Base-by-base conservation (phyloP, 1,284 basidiomycete genomes). In the Cerioporus squamosus region DNA sequence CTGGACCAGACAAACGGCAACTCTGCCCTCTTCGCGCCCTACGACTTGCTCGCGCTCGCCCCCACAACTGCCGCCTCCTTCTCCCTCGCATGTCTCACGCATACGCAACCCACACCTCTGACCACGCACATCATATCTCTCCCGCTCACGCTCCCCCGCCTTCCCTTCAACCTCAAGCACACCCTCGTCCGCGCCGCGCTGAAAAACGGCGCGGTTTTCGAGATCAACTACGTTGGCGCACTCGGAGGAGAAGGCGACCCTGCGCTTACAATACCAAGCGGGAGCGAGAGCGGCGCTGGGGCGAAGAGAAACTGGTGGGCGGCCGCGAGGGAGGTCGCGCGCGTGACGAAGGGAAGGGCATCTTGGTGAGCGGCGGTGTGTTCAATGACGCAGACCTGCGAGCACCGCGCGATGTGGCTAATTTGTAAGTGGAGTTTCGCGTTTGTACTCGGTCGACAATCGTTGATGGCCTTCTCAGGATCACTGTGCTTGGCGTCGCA, bases 281-380 rank as follows among this genome's bases (percentile, higher is more conserved):
- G 76, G 1, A 81, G 80, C 4, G 82, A 85, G 53, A 80, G 77
- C 29, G 84, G 83, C 0, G 70, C 79, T 2, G 74, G 72, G 8
- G 81, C 82, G 17, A 89, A 91, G 71, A 74, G 89, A 47, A 91
- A 93, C 59, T 94, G 91, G 92, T 94, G 92, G 89, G 87, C 88
- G 0, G 80, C 84, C 0, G 84, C 90, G 17, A 77, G 87, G 36
- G 92, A 94, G 69, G 76, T 94, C 3, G 79, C 84, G 14, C 79
- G 91, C 1, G 90, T 91, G 1, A 88, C 90, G 9, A 91, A 91
- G 64, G 91, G 3, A 90, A 86, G 68, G 87, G 85, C 0, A 68
- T 94, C 38, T 71, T 93, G 15, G 77, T 93, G 3, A 88, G 85
- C 58, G 81, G 90, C 6, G 88, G 90, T 0, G 85, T 83, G 0